Base-by-base conservation (phyloP, 768 basidiomycete species). In the Neoboletus magnificus region DNA sequence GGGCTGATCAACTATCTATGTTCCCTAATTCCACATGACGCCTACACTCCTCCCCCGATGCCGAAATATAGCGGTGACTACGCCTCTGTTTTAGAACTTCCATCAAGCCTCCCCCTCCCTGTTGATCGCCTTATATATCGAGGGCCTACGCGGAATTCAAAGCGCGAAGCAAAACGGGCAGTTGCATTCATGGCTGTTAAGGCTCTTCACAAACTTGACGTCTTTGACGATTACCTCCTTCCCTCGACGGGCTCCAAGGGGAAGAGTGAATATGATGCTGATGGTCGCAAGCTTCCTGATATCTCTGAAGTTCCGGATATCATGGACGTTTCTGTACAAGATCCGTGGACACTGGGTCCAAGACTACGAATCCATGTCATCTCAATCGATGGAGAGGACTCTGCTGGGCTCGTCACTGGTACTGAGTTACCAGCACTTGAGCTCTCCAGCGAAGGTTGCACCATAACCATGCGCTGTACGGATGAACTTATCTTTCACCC, bases 211-310 rank as follows among this genome's bases (percentile, higher is more conserved):
- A 74, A 76, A 29, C 73, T 91, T n/a, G 80, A 87, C 29, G 86
- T 91, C 5, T 87, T 94, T 61, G 87, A 95, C 62, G 85, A 93
- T 54, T 86, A 89, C 64, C 79, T 96, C 3, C 77, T 93, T 11
- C 93, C 93, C 0, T 74, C 80, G n/a, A 77, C 83, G 15, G 78
- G 77, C 42, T 70, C 79, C 29, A 73, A 74, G 39, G 81, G 76
- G 5, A 76, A 74, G 30, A 77, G 73, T 22, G 75, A 78, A 29
- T 76, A 81, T 50, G 84, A 86, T 60, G 76, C 77, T 0, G 83
- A 86, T 48, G 83, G 79, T 15, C 65, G 73, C 27, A 67, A 66
- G 3, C 71, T 80, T 35, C 58, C 61, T n/a, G 74, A 80, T 53
- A 68, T 81, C 52, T 74, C 72, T 41, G 66, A 75, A 40, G 63